Conservation (phyloP, 306 rosid species). For the Medicago ruthenica region DNA sequence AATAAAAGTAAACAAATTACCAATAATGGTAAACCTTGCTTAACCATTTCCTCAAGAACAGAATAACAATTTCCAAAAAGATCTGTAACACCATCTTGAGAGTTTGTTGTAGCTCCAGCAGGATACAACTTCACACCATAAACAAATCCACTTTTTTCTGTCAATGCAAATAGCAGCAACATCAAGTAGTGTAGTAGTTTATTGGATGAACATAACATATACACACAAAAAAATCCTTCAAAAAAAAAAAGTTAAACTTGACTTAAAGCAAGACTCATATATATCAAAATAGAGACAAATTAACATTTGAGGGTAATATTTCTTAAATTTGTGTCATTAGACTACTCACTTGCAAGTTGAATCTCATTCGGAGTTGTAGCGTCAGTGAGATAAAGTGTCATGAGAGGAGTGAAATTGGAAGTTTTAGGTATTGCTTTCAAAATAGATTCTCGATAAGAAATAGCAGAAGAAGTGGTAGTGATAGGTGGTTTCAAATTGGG, state of each 20-base stretch:
- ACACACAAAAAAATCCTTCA: slow-evolving; percentile 5
- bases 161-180: slow-evolving; percentile 39
- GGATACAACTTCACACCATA: slow-evolving; percentile 91
- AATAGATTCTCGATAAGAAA: slow-evolving; percentile 75
- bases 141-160: slow-evolving; percentile 77
- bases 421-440: slow-evolving; percentile 70
- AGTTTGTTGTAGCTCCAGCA: slow-evolving; percentile 95
- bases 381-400: slow-evolving; percentile 92
- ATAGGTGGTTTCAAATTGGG: slow-evolving; percentile 93
- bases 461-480: slow-evolving; percentile 70
- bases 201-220: not conserved
- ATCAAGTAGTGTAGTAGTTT: slow-evolving; percentile 10
- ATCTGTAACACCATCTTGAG: slow-evolving; percentile 94
- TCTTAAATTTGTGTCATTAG: not conserved
- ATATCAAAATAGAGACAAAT: not conserved
- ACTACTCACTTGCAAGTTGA: slow-evolving; percentile 77
- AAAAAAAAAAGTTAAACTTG: not conserved
- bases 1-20: slow-evolving; percentile 45
- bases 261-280: not conserved
- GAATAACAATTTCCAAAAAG: slow-evolving; percentile 79
- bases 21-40: slow-evolving; percentile 79
- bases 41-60: slow-evolving; percentile 87
- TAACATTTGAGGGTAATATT: too few relatives aligned
- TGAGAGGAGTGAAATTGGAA: slow-evolving; percentile 79
- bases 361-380: slow-evolving; percentile 74